phyloP scores from a whole-genome alignment of 2,329 filamentous ascomycete species.

The Penicillium glabrum region DNA sequence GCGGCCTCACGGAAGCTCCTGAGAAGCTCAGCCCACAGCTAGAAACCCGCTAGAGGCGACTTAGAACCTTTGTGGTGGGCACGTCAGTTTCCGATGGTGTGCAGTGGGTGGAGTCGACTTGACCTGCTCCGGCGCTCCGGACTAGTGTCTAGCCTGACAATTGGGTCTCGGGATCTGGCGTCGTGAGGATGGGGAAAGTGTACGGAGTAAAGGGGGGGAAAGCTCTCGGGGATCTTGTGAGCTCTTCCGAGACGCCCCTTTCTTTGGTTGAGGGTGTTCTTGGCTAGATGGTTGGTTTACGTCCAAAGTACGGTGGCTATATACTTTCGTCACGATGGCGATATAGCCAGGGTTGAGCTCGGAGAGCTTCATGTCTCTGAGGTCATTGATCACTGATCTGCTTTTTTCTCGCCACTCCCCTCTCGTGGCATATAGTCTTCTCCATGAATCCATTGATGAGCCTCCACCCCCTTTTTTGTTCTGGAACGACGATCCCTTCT shows the following conservation, averaged over 20 bases:
- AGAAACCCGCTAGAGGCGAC: slow-evolving; percentile 34
- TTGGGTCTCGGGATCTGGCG: slow-evolving; percentile 1
- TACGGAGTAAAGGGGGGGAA: slow-evolving; percentile 3
- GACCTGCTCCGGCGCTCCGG: background rate
- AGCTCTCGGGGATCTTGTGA: slow-evolving; percentile 3
- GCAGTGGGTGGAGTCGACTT: slow-evolving; percentile 10
- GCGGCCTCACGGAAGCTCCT: slow-evolving; percentile 14
- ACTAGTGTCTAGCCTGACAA: background rate
- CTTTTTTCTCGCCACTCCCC: background rate
- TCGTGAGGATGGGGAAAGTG: background rate
- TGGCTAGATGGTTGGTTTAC: background rate
- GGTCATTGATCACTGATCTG: background rate
- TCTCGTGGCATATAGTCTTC: background rate
- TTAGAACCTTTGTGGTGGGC: slow-evolving; percentile 26
- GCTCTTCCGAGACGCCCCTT: background rate
- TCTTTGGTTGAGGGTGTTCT: background rate
- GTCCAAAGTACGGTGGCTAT: background rate
- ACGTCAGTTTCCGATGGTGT: slow-evolving; percentile 21
- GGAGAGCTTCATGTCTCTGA: background rate
- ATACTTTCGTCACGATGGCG: background rate
- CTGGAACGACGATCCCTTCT: background rate
- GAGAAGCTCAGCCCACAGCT: slow-evolving; percentile 18
- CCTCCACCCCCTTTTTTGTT: background rate
- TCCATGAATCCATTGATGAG: background rate
- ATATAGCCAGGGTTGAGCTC: background rate